phyloP scores from a whole-genome alignment of 192 early-diverging fungal species.

The Coemansia sp. region DNA sequence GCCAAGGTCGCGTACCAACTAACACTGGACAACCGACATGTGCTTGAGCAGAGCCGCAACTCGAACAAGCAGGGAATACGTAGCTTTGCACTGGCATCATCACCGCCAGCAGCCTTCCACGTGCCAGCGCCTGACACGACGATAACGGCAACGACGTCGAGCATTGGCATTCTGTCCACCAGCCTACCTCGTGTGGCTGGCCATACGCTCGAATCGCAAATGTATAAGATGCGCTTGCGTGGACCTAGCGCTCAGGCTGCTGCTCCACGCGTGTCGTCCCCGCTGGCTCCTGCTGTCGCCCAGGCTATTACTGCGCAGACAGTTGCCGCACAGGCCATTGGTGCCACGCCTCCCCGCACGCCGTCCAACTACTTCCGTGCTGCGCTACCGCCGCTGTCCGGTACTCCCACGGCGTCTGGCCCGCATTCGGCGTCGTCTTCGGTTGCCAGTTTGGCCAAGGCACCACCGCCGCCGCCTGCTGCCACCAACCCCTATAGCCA shows the following conservation, averaged over 20 bases:
- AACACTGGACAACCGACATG: conserved; percentile 78
- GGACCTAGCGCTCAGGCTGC: conserved; percentile 33
- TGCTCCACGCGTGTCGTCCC: conserved; percentile 40
- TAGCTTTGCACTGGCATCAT: conserved; percentile 56
- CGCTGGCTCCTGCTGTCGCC: conserved; percentile 18
- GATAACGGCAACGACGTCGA: conserved; percentile 34
- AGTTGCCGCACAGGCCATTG: conserved; percentile 30
- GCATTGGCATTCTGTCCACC: conserved; percentile 51
- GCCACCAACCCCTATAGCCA: conserved; percentile 50
- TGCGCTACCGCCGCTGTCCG: conserved; percentile 45
- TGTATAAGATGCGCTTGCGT: conserved; percentile 54
- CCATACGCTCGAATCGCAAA: conserved; percentile 47
- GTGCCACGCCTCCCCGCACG: conserved; percentile 32
- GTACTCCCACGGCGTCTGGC: conserved; percentile 16
- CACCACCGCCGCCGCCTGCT: conserved; percentile 10
- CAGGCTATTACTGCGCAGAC: conserved; percentile 8
- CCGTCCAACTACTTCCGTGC: conserved; percentile 56
- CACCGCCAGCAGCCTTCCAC: conserved; percentile 49
- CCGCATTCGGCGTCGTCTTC: conserved; percentile 46
- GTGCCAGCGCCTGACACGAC: conserved; percentile 13
- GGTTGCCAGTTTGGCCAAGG: conserved; percentile 43
- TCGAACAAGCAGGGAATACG: conserved; percentile 57
- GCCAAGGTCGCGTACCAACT: conserved; percentile 97
- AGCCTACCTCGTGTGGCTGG: conserved; percentile 50
- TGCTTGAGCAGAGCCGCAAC: conserved; percentile 57